Base-by-base conservation (phyloP, 75 land plant species). In the Ceratopteris richardii region DNA sequence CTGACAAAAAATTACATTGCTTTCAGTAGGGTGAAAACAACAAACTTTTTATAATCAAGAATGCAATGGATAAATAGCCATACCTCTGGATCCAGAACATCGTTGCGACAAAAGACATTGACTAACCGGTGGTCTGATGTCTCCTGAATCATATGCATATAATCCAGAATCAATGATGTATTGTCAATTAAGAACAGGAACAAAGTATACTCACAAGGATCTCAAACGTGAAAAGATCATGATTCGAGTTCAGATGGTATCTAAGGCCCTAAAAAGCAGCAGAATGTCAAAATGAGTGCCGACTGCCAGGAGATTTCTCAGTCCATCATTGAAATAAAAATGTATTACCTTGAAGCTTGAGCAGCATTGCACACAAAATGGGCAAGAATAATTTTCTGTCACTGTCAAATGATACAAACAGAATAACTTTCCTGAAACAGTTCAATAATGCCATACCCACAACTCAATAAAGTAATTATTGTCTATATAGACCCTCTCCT, bases 191-290 rank as follows among this genome's bases (percentile, higher is more conserved):
- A 14, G 14, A 29, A n/a, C 24, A 3, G 11, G 2, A 21, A 20
- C 18, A 16, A 1, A 58, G n/a, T 4, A 0, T 20, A 56, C 17
- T 65, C 27, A 41, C 95, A 88, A 80, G 76, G 55, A 80, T 87
- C 54, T 83, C 96, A 76, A 78, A 90, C 64, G 72, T 80, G 70
- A 90, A 90, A 28, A 86, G 52, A 29, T 90, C 96, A 76, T 90
- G 96, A 16, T 65, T 75, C 19, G 78, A 68, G 33, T 55, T 67
- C 54, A 90, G 66, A 44, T 90, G 96, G 47, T 52, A 53, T 22
- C 78, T 26, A 47, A 79, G 62, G 1, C 81, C 78, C 81, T 79
- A 63, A 46, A 54, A 27, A 24, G 67, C 20, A 65, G 62, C n/a
- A n/a, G n/a, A n/a, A n/a, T n/a, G n/a, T n/a, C n/a, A n/a, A n/a